Evolutionary conservation across 495 filamentous ascomycete genomes (phyloP).

Genomic region (Stereocaulon alpinum): DNA sequence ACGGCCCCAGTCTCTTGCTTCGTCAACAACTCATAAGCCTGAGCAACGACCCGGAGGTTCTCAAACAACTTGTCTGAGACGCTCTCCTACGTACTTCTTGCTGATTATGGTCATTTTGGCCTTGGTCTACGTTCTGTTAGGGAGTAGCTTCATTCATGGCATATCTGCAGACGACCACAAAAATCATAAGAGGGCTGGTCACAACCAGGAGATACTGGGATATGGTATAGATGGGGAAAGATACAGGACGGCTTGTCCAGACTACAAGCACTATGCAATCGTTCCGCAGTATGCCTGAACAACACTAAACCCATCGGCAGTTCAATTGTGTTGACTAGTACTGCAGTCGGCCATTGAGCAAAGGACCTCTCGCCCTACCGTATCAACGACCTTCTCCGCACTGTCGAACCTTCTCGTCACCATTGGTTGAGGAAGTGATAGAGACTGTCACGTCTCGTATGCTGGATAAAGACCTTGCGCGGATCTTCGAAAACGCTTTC

Average conservation of each 20-base stretch:
- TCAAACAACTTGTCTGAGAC: neutral
- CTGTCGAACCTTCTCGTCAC: constrained; percentile 83
- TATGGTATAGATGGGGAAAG: constrained; percentile 16
- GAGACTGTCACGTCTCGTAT: constrained; percentile 66
- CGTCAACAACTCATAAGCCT: neutral
- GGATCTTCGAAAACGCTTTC: constrained; percentile 94
- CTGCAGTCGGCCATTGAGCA: constrained; percentile 60
- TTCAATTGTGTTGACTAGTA: constrained; percentile 1
- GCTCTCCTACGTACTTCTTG: neutral
- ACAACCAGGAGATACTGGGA: constrained; percentile 19
- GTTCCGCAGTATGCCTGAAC: constrained; percentile 34
- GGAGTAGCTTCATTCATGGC: constrained; percentile 2
- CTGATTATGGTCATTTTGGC: constrained; percentile 4
- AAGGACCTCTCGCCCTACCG: constrained; percentile 70
- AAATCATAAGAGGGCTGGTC: neutral
- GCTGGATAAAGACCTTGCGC: constrained; percentile 78
- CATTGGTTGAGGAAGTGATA: constrained; percentile 80
- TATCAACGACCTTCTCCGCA: constrained; percentile 71
- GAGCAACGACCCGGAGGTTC: neutral
- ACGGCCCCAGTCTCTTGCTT: neutral
- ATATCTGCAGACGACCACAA: neutral
- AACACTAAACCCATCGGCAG: neutral
- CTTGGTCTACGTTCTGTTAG: constrained; percentile 2
- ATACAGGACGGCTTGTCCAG: constrained; percentile 36
- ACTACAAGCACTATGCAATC: constrained; percentile 40